Conservation (phyloP, 1,139 yeast species). For the Geotrichum klebahnii region DNA sequence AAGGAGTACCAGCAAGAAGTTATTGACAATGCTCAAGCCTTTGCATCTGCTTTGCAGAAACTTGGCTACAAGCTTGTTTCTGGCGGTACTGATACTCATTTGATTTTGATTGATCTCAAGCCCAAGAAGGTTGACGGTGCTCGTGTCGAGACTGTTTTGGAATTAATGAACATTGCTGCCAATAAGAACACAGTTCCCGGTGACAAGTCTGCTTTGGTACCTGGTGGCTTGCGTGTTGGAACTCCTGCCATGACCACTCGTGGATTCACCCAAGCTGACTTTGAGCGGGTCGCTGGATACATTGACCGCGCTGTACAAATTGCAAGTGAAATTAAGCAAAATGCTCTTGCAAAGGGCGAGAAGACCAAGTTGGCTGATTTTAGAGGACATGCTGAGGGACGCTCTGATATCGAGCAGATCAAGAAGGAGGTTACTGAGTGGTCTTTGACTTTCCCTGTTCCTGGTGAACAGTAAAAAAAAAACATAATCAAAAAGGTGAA, state of each 20-base stretch:
- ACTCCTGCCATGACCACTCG: constrained; percentile 98
- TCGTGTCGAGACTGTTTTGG: constrained; percentile 86
- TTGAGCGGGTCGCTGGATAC: constrained; percentile 69
- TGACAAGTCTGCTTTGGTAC: constrained; percentile 89
- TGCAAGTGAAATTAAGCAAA: constrained; percentile 69
- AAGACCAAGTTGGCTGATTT: constrained; percentile 72
- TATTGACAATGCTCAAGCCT: constrained; percentile 69
- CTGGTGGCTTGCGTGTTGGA: constrained; percentile 94
- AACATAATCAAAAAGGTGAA: not conserved
- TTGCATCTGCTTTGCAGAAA: constrained; percentile 63
- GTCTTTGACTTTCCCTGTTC: constrained; percentile 93
- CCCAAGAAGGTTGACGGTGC: constrained; percentile 91
- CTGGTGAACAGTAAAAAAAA: constrained; percentile 45
- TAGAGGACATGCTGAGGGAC: constrained; percentile 58
- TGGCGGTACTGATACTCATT: constrained; percentile 91
- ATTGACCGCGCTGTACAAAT: constrained; percentile 75
- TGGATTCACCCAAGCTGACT: constrained; percentile 78
- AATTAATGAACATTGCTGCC: constrained; percentile 86
- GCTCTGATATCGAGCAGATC: constrained; percentile 74
- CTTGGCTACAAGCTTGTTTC: constrained; percentile 79
- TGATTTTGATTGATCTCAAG: constrained; percentile 79
- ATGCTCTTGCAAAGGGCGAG: constrained; percentile 79
- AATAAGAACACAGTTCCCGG: constrained; percentile 96
- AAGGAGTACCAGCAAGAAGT: constrained; percentile 80
- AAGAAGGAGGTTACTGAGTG: constrained; percentile 80